Percentiles rank a stretch among this genome's conserved stretches.
phyloP scores from a whole-genome alignment of 768 basidiomycete genomes.

The Boletus subcaerulescens region DNA sequence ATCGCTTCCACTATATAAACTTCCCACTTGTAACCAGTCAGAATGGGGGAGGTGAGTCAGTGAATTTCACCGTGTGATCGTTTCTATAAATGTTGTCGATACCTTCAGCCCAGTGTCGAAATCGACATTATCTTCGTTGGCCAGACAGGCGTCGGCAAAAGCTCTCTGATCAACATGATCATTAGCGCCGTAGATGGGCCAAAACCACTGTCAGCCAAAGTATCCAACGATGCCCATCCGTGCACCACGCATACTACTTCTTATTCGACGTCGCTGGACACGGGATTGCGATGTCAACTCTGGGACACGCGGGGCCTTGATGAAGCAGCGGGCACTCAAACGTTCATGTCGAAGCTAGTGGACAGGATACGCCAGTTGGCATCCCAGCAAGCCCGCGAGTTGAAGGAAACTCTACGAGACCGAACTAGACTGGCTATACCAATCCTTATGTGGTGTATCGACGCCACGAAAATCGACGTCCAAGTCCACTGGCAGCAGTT shows the following conservation, averaged over 20 bases:
- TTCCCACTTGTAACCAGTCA: background rate
- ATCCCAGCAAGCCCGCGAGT: conserved; percentile 16
- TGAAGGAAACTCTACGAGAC: conserved; percentile 11
- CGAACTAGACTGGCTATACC: conserved; percentile 7
- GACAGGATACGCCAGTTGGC: conserved; percentile 9
- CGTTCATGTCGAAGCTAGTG: conserved; percentile 5
- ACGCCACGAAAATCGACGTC: conserved; percentile 18
- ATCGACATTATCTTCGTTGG: conserved; percentile 23
- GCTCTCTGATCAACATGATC: conserved; percentile 27
- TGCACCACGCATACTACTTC: conserved; percentile 13
- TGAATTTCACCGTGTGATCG: background rate
- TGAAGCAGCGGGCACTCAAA: conserved; percentile 15
- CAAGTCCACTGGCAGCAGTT: conserved; percentile 18
- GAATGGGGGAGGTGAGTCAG: conserved; percentile 22
- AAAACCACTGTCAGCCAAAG: conserved; percentile 6
- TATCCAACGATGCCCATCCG: conserved; percentile 17
- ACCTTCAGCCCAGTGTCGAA: conserved; percentile 5
- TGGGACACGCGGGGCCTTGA: conserved; percentile 29
- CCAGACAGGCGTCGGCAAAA: conserved; percentile 27
- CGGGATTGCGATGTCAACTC: conserved; percentile 11
- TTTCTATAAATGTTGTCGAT: conserved; percentile 1
- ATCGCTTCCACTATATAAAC: background rate
- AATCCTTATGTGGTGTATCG: conserved; percentile 26
- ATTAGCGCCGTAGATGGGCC: conserved; percentile 5
- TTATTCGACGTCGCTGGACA: conserved; percentile 4